Evolutionary conservation across 192 early-diverging fungal genomes (phyloP), one percentile per base, ranked within the genome.

Genomic region (Pilaira anomala): DNA sequence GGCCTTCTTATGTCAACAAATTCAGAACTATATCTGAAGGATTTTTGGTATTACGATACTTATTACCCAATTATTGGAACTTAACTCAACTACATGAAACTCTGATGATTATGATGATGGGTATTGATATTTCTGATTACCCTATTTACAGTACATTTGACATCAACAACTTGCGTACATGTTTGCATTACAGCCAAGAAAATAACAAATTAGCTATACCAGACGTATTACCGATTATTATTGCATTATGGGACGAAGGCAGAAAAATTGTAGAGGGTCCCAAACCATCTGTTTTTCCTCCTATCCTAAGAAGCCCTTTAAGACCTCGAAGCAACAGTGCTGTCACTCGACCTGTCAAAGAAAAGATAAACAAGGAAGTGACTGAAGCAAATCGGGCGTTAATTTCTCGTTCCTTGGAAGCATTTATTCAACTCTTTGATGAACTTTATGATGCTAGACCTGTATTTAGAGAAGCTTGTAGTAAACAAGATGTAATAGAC

Each of bases 51-150:
- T 67, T 88, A 59, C 68, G 74, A 21, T 69, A 74, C 5, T 73
- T 85, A n/a, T 71, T 88, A 16, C 77, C 77, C 16, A 65, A 72
- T 52, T 79, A 79, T 73, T 88, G 80, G 80, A 72, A 86, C 67
- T 58, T 86, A 1, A 64, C 76, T 2, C 78, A 80, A 30, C 68
- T 88, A n/a, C 80, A 86, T 26, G 73, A 79, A 62, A 66, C 79
- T 1, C 61, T 88, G 12, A 29, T 86, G 13, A 60, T 80, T 25
- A 79, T 87, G 45, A 53, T 88, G 26, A 61, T 83, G 25, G 84
- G 83, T 3, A 65, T 78, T 2, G 83, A 85, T 63, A 66, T 88
- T 26, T 69, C 73, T 25, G 71, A 77, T 3, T 72, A 81, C 13
- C 80, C 83, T 11, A 48, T 83, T n/a, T 59, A 81, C 5, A 61